Base-by-base conservation (phyloP, 371 early-diverging fungal genomes). In the Dichotomocladium elegans region DNA sequence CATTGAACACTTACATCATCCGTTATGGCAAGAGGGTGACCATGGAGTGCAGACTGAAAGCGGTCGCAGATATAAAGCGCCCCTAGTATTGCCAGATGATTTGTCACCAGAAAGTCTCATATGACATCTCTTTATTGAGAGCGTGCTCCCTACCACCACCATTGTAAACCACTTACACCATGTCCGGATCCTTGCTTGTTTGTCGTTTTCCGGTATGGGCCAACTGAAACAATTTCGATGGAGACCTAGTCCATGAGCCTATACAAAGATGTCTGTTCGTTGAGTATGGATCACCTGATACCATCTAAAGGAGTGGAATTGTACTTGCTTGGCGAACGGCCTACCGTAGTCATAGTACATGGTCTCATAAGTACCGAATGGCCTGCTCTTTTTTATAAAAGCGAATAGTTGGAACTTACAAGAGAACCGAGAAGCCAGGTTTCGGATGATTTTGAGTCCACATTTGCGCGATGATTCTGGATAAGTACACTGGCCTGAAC, bases 371-470 rank as follows among this genome's bases (percentile, higher is more conserved):
- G n/a, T n/a, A n/a, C n/a, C n/a, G n/a, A n/a, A n/a, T n/a, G n/a
- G n/a, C n/a, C n/a, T n/a, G n/a, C n/a, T n/a, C n/a, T n/a, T n/a
- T n/a, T n/a, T n/a, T n/a, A n/a, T n/a, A n/a, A n/a, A n/a, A n/a
- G n/a, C n/a, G n/a, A n/a, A n/a, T n/a, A 22, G 28, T 31, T 10
- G 22, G 3, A 14, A 57, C 52, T 43, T 52, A 59, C 54, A 1
- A 68, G 31, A 22, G 72, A 72, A 30, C 65, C 66, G 11, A 72
- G 30, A 9, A 72, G 22, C 72, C 72, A 75, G 54, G 70, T 72
- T 1, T 67, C 71, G 6, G 76, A 75, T 26, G 70, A 72, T 55
- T 75, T 75, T 0, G 70, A 65, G 45, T 75, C 76, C 25, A 71
- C 29, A 29, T 61, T 64, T 2, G 69, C 68, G 19, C 70, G 60